Conservation (phyloP, 2,329 filamentous ascomycete genomes). For the Cladosporium phlei region DNA sequence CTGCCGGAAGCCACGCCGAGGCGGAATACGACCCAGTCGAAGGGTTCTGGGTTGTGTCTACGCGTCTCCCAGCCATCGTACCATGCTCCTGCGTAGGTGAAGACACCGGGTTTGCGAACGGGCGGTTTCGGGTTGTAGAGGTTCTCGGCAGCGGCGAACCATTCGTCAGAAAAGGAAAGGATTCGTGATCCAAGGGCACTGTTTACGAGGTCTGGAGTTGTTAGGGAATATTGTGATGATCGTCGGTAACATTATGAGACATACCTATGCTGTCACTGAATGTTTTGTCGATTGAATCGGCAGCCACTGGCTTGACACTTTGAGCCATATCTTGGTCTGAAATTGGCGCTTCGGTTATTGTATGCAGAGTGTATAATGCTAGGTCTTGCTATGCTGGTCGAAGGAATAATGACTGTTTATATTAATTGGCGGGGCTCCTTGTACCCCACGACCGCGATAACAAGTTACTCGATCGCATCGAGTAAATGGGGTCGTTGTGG, state of each 20-base stretch:
- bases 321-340: conserved; percentile 29
- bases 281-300: conserved; percentile 48
- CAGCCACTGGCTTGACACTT: conserved; percentile 32
- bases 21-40: conserved; percentile 57
- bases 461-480: conserved; percentile 2
- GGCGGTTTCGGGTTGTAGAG: conserved; percentile 54
- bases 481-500: too few relatives aligned
- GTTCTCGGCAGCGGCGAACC: conserved; percentile 56
- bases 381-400: background rate
- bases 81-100: conserved; percentile 58
- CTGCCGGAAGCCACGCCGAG: conserved; percentile 63
- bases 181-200: conserved; percentile 48
- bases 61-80: conserved; percentile 63
- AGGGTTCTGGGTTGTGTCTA: conserved; percentile 53
- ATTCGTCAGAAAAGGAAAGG: conserved; percentile 56
- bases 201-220: conserved; percentile 47
- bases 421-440: conserved; percentile 4
- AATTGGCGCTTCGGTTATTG: conserved; percentile 30
- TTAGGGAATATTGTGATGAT: conserved; percentile 21
- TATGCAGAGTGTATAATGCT: conserved; percentile 3
- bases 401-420: conserved; percentile 1
- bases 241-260: background rate
- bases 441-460: background rate
- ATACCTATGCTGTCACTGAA: conserved; percentile 52
- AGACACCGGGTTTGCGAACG: conserved; percentile 54